These are phyloP conservation scores for Solanum sejunctum DNA, from an alignment of 257 asterid species.

Conservation along the genomic window DNA sequence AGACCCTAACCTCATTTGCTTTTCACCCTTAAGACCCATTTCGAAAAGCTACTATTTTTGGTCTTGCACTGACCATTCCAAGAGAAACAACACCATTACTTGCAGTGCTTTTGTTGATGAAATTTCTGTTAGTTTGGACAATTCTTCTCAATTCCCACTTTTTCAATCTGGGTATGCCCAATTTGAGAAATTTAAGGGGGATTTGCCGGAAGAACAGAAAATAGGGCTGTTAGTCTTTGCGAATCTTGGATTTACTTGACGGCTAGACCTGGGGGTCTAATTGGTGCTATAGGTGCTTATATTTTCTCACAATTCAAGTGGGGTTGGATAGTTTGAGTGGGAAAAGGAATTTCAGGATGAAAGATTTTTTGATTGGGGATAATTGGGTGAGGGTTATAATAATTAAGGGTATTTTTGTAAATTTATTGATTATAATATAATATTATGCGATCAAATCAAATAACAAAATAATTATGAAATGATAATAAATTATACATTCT, in stretches of 20 bases:
- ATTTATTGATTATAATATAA: too few species aligned
- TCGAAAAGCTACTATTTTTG: constrained; percentile 8
- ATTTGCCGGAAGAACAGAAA: constrained; percentile 41
- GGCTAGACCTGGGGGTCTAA: constrained; percentile 82
- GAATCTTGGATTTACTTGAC: constrained; percentile 85
- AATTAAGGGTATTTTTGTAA: too few species aligned
- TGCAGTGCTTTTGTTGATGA: constrained; percentile 43
- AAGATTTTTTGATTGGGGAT: constrained; percentile 70
- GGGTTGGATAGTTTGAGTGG: constrained; percentile 66
- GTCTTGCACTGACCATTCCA: constrained; percentile 11
- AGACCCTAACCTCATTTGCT: constrained; percentile 25
- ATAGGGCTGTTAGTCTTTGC: constrained; percentile 44
- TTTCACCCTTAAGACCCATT: constrained; percentile 10
- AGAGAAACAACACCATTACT: constrained; percentile 7
- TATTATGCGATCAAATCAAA: too few species aligned
- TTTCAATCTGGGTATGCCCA: constrained; percentile 24
- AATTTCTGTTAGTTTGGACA: constrained; percentile 26
- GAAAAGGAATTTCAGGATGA: constrained; percentile 56
- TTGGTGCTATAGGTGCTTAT: constrained; percentile 84
- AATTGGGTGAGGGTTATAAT: constrained; percentile 64
- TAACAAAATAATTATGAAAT: too few species aligned
- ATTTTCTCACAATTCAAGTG: constrained; percentile 61
- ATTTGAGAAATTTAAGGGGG: constrained; percentile 24
- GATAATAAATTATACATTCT: too few species aligned
- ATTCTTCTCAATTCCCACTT: constrained; percentile 28